phyloP scores from a whole-genome alignment of 495 filamentous ascomycete species.

The Xylaria intraflava region DNA sequence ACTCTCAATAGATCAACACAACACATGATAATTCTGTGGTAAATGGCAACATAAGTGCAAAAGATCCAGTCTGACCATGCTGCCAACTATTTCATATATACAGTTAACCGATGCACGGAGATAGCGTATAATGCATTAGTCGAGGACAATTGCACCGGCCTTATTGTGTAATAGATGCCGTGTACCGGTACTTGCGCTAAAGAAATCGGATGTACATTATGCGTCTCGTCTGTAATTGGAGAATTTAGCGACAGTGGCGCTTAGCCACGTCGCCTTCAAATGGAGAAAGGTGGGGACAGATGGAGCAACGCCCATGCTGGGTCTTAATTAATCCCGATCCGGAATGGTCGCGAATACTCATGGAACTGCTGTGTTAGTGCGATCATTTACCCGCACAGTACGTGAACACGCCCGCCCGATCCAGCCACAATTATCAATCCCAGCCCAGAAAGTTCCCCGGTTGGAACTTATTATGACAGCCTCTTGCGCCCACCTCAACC shows the following conservation, averaged over 20 bases:
- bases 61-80: too few relatives aligned
- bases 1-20: neutral
- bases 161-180: too few relatives aligned
- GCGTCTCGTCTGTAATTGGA: neutral
- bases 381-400: neutral
- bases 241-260: slow-evolving; percentile 5
- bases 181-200: too few relatives aligned
- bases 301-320: neutral
- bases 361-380: too few relatives aligned
- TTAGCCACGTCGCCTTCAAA: neutral
- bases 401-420: neutral
- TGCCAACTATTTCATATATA: too few relatives aligned
- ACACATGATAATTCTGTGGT: neutral
- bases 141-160: too few relatives aligned
- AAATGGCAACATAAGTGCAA: too few relatives aligned
- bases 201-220: too few relatives aligned
- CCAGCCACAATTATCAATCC: neutral
- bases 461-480: neutral
- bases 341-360: neutral
- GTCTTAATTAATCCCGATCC: neutral
- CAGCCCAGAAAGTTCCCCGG: neutral
- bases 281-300: too few relatives aligned
- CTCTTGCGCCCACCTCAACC: neutral
- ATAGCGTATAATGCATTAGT: too few relatives aligned
- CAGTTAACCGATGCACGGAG: too few relatives aligned